phyloP scores from a whole-genome alignment of 176 grass and related monocot genomes.

The Cenchrus purpureus region DNA sequence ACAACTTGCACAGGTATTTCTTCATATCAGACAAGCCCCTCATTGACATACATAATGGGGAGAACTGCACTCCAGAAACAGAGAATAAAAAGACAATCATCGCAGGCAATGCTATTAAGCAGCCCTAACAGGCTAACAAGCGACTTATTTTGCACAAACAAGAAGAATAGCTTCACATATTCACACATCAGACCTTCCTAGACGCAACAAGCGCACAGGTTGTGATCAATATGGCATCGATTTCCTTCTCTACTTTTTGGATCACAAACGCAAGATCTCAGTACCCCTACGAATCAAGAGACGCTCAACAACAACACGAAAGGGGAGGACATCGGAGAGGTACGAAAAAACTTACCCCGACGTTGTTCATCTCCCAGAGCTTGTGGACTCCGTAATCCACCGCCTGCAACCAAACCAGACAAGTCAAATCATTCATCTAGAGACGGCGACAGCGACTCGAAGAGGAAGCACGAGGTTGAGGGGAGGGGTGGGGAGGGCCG shows the following conservation, averaged over 20 bases:
- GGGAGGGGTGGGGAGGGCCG: not conserved
- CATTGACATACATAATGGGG: not conserved
- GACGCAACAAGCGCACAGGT: constrained; percentile 2
- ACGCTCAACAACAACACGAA: not conserved
- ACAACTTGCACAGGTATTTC: not conserved
- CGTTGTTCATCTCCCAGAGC: constrained; percentile 81
- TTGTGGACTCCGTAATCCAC: constrained; percentile 85
- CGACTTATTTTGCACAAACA: not conserved
- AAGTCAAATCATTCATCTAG: not conserved
- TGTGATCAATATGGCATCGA: not conserved
- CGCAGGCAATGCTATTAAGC: not conserved
- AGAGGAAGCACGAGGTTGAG: not conserved
- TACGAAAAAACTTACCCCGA: constrained; percentile 48
- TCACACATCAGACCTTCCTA: not conserved
- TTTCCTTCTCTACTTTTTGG: not conserved
- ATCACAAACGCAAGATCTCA: constrained; percentile 17
- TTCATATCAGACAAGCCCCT: not conserved
- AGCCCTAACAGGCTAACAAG: not conserved
- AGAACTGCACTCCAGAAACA: not conserved
- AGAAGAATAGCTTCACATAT: not conserved
- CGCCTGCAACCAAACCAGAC: constrained; percentile 47
- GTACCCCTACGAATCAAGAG: not conserved
- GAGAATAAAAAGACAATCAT: not conserved
- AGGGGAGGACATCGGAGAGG: not conserved
- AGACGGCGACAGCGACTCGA: not conserved